Conservation (phyloP, 2,329 filamentous ascomycete species). For the Setomelanomma holmii region DNA sequence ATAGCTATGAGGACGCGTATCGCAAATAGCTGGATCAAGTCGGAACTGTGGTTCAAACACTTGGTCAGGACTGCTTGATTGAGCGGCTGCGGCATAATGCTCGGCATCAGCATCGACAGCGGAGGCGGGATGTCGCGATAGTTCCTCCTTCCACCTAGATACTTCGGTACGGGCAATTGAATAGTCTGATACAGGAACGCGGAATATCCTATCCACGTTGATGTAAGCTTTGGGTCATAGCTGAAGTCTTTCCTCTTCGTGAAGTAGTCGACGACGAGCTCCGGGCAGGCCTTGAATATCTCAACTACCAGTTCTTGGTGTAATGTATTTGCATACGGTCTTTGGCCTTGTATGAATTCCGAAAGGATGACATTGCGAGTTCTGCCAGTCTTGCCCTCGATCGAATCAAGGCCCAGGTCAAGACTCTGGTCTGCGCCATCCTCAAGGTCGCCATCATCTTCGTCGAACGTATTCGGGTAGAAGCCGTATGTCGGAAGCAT, state of each 20-base stretch:
- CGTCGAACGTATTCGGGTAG: constrained; percentile 75
- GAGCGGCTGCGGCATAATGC: constrained; percentile 81
- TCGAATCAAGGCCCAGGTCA: constrained; percentile 71
- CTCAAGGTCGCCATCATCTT: constrained; percentile 54
- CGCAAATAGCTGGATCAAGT: constrained; percentile 84
- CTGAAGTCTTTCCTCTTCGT: constrained; percentile 76
- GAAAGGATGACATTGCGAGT: constrained; percentile 82
- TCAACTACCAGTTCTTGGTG: constrained; percentile 82
- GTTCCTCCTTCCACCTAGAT: constrained; percentile 71
- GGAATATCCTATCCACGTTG: constrained; percentile 94
- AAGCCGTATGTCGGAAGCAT: constrained; percentile 80
- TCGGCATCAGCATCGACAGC: constrained; percentile 80
- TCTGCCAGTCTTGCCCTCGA: constrained; percentile 72
- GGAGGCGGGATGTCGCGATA: constrained; percentile 77
- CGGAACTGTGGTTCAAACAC: constrained; percentile 78
- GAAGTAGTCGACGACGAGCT: constrained; percentile 89
- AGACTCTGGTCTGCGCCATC: constrained; percentile 58
- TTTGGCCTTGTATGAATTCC: constrained; percentile 78
- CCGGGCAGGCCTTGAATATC: constrained; percentile 82
- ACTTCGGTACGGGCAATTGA: constrained; percentile 73
- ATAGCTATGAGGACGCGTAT: constrained; percentile 79
- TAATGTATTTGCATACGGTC: constrained; percentile 80
- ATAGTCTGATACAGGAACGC: constrained; percentile 85
- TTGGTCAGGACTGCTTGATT: constrained; percentile 79
- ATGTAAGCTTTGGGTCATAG: constrained; percentile 89